phyloP scores from a whole-genome alignment of 2,329 filamentous ascomycete genomes.

The Cadophora luteo-olivacea region DNA sequence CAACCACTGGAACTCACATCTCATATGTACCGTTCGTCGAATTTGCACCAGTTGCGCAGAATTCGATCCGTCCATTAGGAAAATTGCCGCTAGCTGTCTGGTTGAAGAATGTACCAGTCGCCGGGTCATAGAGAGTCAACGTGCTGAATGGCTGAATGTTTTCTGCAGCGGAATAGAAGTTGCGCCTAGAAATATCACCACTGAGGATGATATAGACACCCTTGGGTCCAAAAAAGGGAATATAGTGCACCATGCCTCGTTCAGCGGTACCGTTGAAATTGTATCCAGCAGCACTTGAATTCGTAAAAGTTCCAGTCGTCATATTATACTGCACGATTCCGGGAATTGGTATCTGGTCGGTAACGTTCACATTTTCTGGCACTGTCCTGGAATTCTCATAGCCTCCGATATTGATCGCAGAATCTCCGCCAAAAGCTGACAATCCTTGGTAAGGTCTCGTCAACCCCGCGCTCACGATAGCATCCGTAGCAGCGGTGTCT shows the following conservation, averaged over 20 bases:
- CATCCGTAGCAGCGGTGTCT: constrained; percentile 6
- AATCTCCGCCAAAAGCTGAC: constrained; percentile 21
- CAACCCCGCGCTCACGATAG: constrained; percentile 13
- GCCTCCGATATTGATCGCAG: constrained; percentile 20
- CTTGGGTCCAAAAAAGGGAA: constrained; percentile 24
- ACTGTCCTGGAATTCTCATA: constrained; percentile 19
- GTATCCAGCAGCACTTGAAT: constrained; percentile 23
- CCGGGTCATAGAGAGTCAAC: constrained; percentile 28
- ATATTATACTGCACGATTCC: constrained; percentile 23
- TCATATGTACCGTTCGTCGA: constrained; percentile 30
- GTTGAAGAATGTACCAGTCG: constrained; percentile 21
- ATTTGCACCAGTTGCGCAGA: constrained; percentile 27
- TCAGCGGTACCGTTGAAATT: constrained; percentile 21
- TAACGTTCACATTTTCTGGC: constrained; percentile 12
- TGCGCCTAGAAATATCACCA: constrained; percentile 15
- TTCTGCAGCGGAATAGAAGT: constrained; percentile 11
- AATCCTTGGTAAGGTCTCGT: constrained; percentile 23
- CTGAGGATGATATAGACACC: constrained; percentile 23
- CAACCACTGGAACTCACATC: constrained; percentile 21
- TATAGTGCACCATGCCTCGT: constrained; percentile 21
- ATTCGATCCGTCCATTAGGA: constrained; percentile 24
- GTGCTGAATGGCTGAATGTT: constrained; percentile 21
- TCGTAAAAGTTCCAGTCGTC: constrained; percentile 24
- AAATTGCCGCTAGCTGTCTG: constrained; percentile 29
- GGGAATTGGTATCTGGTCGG: constrained; percentile 14